Evolutionary conservation across 148 eudicot genomes (phyloP).

Genomic region (Hydrangea macrophylla): DNA sequence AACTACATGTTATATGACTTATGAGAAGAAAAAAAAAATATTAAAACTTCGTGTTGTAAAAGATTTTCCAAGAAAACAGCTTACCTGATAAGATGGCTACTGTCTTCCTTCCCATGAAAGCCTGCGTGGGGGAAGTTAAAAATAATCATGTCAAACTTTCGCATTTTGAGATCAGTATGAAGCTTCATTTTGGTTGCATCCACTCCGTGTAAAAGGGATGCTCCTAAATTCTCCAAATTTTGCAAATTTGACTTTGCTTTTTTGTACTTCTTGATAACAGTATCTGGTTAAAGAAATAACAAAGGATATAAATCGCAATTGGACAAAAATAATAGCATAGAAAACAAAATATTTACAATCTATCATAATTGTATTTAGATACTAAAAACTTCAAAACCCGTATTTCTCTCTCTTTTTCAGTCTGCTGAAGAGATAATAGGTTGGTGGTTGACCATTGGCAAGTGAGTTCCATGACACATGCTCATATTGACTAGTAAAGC

Average conservation of each 20-base stretch:
- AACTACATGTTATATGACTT: no score
- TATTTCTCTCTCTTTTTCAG: no score
- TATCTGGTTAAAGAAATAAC: slow-evolving; percentile 21
- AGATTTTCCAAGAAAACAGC: slow-evolving; percentile 4
- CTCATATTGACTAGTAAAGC: no score
- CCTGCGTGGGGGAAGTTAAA: slow-evolving; percentile 79
- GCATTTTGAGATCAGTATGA: slow-evolving; percentile 31
- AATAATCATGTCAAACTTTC: slow-evolving; percentile 60
- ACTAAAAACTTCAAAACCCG: no score
- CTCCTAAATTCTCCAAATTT: slow-evolving; percentile 30
- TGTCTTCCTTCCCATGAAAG: slow-evolving; percentile 43
- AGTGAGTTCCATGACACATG: no score
- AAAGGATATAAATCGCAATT: not conserved
- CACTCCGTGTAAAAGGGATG: slow-evolving; percentile 40
- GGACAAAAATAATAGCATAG: not conserved
- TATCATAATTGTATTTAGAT: no score
- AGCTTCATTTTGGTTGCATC: slow-evolving; percentile 57
- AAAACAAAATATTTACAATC: not conserved
- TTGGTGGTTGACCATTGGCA: no score
- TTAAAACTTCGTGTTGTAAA: no score
- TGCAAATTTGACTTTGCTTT: slow-evolving; percentile 37
- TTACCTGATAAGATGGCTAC: slow-evolving; percentile 35
- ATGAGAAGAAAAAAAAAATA: no score
- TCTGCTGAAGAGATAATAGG: no score
- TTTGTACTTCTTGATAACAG: slow-evolving; percentile 43